Evolutionary conservation across 2,329 filamentous ascomycete species (phyloP), one percentile per base, ranked within the genome.

Genomic region (Aspergillus fumigatus): DNA sequence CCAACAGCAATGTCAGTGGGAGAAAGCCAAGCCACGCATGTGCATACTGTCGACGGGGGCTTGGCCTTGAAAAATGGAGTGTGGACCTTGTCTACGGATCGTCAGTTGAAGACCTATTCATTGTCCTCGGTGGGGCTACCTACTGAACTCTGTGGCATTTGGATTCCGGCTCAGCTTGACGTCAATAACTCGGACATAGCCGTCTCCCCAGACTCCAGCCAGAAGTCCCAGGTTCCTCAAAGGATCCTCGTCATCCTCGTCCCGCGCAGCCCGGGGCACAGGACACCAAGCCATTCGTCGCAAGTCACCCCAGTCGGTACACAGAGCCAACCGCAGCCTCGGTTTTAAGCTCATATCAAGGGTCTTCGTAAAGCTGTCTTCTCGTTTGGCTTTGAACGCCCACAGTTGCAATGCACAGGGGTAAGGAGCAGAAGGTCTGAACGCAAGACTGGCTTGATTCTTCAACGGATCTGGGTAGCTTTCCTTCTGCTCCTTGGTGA

Each of bases 141-240:
- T 62, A 75, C 72, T 59, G 51, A 66, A 75, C 62, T 75, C 70
- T 1, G 69, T 68, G 45, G 56, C 58, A 35, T 64, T 57, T 10
- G 66, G 58, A 25, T 66, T 59, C 25, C 62, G 59, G 47, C 62
- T 62, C 47, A 74, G 23, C 51, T 70, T 74, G n/a, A 86, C 65
- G 62, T 84, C 78, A 35, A 87, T 65, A 4, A 87, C 75, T 55
- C 82, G 75, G 4, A 84, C 69, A 49, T 69, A 74, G 4, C 84
- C 84, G 65, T 88, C 85, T n/a, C 75, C 77, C 74, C 81, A 86
- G 1, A 86, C 68, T 10, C 78, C 77, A 4, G 82, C 84, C 25
- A 87, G 73, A 6, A 86, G 69, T 0, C 83, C 83, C 38, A 85
- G 67, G 29, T 65, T 64, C 58, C 66, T 62, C 32, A 60, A 64